phyloP scores from a whole-genome alignment of 345 rosid genomes.

The Geranium rotundifolium region DNA sequence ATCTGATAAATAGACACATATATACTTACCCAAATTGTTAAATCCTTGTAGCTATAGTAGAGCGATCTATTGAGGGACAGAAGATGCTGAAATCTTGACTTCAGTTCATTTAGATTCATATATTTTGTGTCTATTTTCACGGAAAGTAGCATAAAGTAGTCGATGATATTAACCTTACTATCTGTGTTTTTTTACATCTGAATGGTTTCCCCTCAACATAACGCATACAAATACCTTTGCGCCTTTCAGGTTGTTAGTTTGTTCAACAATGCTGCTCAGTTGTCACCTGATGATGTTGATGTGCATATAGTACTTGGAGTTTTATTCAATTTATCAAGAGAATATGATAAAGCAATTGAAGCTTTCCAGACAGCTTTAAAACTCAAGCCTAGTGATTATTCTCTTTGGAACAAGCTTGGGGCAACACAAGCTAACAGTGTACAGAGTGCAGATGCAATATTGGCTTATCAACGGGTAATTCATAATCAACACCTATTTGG shows the following conservation, averaged over 20 bases:
- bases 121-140: background rate
- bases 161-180: background rate
- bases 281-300: slow-evolving; percentile 96
- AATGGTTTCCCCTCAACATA: background rate
- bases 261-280: slow-evolving; percentile 73
- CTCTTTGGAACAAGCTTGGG: slow-evolving; percentile 98
- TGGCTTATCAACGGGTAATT: slow-evolving; percentile 83
- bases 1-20: too few relatives aligned
- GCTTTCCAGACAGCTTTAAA: slow-evolving; percentile 73
- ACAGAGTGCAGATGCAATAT: slow-evolving; percentile 96
- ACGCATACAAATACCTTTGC: background rate
- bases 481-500: background rate
- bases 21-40: too few relatives aligned
- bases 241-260: slow-evolving; percentile 55
- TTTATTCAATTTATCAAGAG: slow-evolving; percentile 79
- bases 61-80: too few relatives aligned
- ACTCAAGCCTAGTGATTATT: slow-evolving; percentile 92
- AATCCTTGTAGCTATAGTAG: too few relatives aligned
- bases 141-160: too few relatives aligned
- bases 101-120: background rate
- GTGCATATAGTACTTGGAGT: slow-evolving; percentile 94
- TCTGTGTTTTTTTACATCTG: too few relatives aligned
- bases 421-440: slow-evolving; percentile 99
- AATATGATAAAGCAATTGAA: slow-evolving; percentile 76
- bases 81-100: background rate